Evolutionary conservation across 2,329 filamentous ascomycete species (phyloP).

Genomic region (Alternaria hordeiaustralica): DNA sequence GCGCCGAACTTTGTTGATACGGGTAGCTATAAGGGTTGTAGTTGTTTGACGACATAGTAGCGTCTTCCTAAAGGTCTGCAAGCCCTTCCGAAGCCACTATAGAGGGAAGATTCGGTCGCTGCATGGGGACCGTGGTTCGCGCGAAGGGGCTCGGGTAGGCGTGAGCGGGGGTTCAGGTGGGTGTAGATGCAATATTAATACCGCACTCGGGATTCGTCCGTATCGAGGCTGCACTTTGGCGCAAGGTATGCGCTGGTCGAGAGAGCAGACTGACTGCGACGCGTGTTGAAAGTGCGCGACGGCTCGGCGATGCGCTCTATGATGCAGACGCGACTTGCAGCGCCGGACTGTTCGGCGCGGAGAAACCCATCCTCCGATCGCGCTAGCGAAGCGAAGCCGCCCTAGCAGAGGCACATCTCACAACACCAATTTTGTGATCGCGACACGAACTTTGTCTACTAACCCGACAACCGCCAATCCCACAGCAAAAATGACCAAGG

Average conservation of each 20-base stretch:
- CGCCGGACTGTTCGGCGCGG: slow-evolving; percentile 5
- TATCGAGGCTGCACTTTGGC: neutral
- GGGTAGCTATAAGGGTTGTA: slow-evolving; percentile 36
- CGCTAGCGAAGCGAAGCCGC: slow-evolving; percentile 23
- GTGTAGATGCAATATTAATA: neutral
- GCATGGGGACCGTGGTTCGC: slow-evolving; percentile 11
- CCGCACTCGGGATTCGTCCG: neutral
- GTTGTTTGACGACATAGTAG: slow-evolving; percentile 35
- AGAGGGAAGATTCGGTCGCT: neutral
- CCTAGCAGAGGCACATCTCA: slow-evolving; percentile 11
- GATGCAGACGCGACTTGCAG: neutral
- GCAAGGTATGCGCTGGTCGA: neutral
- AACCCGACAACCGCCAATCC: slow-evolving; percentile 43
- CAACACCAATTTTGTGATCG: slow-evolving; percentile 24
- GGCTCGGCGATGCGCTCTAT: neutral
- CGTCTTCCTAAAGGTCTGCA: slow-evolving; percentile 1
- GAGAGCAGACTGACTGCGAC: neutral
- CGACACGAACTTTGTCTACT: slow-evolving; percentile 29
- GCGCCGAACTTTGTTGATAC: slow-evolving; percentile 39
- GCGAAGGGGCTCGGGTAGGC: neutral
- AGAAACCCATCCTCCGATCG: slow-evolving; percentile 13
- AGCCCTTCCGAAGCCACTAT: slow-evolving; percentile 8
- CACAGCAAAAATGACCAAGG: slow-evolving; percentile 71
- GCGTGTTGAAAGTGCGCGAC: slow-evolving; percentile 11
- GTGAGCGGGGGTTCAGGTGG: neutral